Conservation (phyloP, 495 filamentous ascomycete species). For the Aspergillus nidulans region DNA sequence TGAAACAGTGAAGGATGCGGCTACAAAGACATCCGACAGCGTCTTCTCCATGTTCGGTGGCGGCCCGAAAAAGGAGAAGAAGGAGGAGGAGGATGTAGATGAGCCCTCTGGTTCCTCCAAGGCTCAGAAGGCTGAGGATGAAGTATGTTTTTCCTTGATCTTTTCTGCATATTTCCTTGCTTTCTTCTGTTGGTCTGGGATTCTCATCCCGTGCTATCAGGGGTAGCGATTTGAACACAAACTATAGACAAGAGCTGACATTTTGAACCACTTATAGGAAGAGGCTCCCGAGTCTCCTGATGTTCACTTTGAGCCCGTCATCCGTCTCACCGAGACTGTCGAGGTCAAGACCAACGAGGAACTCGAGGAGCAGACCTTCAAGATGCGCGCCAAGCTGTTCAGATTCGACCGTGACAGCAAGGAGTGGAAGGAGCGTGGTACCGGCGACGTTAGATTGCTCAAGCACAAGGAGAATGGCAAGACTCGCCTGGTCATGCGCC, state of each 20-base stretch:
- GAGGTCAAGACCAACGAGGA: constrained; percentile 98
- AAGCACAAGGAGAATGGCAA: constrained; percentile 99
- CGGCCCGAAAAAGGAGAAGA: constrained; percentile 74
- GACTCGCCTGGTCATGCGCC: constrained; percentile 95
- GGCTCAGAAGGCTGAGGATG: constrained; percentile 63
- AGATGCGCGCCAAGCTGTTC: constrained; percentile 99
- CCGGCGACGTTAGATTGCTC: constrained; percentile 89
- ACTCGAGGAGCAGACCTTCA: constrained; percentile 93
- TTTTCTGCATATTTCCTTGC: not conserved
- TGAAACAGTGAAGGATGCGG: constrained; percentile 45
- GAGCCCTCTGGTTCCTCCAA: constrained; percentile 86
- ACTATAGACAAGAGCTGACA: not conserved
- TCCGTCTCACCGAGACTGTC: constrained; percentile 90
- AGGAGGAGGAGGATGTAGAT: constrained; percentile 75
- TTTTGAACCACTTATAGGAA: constrained; percentile 31
- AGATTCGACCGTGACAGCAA: constrained; percentile 84
- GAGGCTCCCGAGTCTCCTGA: constrained; percentile 81
- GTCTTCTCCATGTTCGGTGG: constrained; percentile 99
- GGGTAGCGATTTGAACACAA: not conserved
- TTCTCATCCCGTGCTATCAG: not conserved
- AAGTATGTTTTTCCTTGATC: constrained; percentile 31
- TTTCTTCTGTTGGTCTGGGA: not conserved
- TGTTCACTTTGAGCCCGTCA: constrained; percentile 94
- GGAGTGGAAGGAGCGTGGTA: constrained; percentile 99
- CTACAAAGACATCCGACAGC: constrained; percentile 58